Base-by-base conservation (phyloP, 805 yeast genomes). In the Candida dajiaensis region DNA sequence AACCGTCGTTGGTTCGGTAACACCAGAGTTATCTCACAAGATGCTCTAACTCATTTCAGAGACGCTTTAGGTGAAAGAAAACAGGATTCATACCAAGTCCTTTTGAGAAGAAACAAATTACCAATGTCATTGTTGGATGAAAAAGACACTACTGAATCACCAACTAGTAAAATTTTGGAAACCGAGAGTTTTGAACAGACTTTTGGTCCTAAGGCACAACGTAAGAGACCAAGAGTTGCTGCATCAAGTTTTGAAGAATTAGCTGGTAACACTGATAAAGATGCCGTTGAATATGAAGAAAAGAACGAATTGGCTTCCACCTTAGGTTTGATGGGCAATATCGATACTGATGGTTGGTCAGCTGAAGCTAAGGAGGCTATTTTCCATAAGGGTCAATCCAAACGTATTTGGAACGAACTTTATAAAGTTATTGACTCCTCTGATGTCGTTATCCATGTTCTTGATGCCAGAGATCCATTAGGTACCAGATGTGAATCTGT, bases 1-100 rank as follows among this genome's bases (percentile, higher is more conserved):
- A 92, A 92, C 66, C 80, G 96, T 66, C 80, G 95, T 63, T 92
- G 98, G 99, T 94, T 94, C 63, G 97, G 97, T 42, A 94, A 89
- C 68, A 89, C 99, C 13, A 80, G 99, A 62, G 99, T 92, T 37
- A 92, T 92, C 61, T 92, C 97, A 5, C 99, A 92, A 66, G 97
- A 94, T 73, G 97, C 98, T 2, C 72, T 92, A 59, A 73, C 85
- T 25, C 98, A 94, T 70, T 92, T 92, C 71, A 77, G 99, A 65
- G 94, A 87, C 55, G 97, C 97, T 9, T 75, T 92, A 70, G 95
- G 94, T 41, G 95, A 84, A 51, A 85, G 85, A 59, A 78, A 83
- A 58, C 74, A 82, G 55, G 95, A 92, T 60, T 72, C 82, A 5
- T 92, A 89, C 65, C 95, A 90, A 60, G 96, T 92, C 38, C 70